Conservation (phyloP, 1,284 basidiomycete genomes). For the Porodaedalea pini region DNA sequence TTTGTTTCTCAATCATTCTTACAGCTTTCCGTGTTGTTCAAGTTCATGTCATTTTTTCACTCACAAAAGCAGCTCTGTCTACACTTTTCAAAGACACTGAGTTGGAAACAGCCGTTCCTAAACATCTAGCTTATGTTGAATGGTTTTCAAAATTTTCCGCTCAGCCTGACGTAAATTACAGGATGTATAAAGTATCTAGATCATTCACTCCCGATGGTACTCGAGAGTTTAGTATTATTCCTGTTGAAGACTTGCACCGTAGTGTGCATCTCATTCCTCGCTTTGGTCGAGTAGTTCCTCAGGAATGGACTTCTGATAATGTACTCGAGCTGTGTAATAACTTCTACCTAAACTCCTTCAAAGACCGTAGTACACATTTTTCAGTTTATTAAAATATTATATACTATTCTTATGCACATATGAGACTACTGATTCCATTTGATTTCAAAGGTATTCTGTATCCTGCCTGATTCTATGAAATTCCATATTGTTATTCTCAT, state of each 20-base stretch:
- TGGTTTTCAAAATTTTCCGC: constrained; percentile 27
- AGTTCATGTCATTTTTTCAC: constrained; percentile 26
- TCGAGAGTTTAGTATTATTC: background rate
- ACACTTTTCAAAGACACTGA: constrained; percentile 5
- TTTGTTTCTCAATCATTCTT: too few relatives aligned
- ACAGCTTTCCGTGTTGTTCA: constrained; percentile 27
- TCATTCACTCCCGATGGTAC: background rate
- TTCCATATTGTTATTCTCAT: too few relatives aligned
- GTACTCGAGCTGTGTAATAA: too few relatives aligned
- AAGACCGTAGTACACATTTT: too few relatives aligned
- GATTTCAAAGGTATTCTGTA: too few relatives aligned
- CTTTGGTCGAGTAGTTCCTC: background rate
- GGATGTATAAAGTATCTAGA: background rate
- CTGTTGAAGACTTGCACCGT: background rate
- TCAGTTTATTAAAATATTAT: too few relatives aligned
- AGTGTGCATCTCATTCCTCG: constrained; percentile 4
- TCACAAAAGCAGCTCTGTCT: constrained; percentile 20
- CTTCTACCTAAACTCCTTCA: too few relatives aligned
- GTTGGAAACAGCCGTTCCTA: background rate
- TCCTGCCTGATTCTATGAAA: too few relatives aligned
- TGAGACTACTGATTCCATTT: too few relatives aligned
- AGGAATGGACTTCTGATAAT: constrained; percentile 2
- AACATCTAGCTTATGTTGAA: constrained; percentile 32
- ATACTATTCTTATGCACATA: too few relatives aligned
- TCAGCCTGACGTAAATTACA: background rate